These are phyloP conservation scores for Umbilicus rupestris DNA, from an alignment of 164 flowering plant species.

Conservation along the genomic window DNA sequence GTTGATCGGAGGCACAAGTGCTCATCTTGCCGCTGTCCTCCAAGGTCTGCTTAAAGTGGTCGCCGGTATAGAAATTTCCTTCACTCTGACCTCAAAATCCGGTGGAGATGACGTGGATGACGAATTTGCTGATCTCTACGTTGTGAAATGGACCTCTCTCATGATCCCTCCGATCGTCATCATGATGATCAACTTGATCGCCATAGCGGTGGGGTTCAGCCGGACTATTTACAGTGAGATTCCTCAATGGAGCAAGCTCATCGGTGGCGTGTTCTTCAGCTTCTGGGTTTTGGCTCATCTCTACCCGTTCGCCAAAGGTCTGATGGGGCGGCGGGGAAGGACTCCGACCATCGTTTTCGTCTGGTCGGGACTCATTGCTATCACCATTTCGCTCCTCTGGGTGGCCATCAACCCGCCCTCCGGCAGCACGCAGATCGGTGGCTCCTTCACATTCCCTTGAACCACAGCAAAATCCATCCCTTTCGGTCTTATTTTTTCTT, in stretches of 20 bases:
- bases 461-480: neutral
- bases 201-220: slow-evolving; percentile 46
- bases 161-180: slow-evolving; percentile 60
- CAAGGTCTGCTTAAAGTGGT: slow-evolving; percentile 61
- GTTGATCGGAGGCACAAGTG: slow-evolving; percentile 63
- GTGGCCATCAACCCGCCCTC: slow-evolving; percentile 49
- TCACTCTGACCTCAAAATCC: slow-evolving; percentile 60
- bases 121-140: slow-evolving; percentile 53
- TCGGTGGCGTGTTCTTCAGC: slow-evolving; percentile 64
- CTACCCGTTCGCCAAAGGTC: slow-evolving; percentile 66
- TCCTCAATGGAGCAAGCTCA: slow-evolving; percentile 49
- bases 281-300: slow-evolving; percentile 71
- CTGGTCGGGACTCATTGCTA: slow-evolving; percentile 63
- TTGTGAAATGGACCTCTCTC: slow-evolving; percentile 56
- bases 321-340: slow-evolving; percentile 59
- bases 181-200: slow-evolving; percentile 54
- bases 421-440: slow-evolving; percentile 29
- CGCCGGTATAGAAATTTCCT: slow-evolving; percentile 59
- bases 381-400: slow-evolving; percentile 59
- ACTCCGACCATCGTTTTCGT: slow-evolving; percentile 61
- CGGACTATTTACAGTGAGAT: slow-evolving; percentile 45
- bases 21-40: slow-evolving; percentile 61
- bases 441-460: slow-evolving; percentile 47
- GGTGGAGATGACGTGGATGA: slow-evolving; percentile 51
- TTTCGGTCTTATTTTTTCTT: neutral